phyloP scores from a whole-genome alignment of 75 land plant genomes.

The Adiantum capillusveneris region DNA sequence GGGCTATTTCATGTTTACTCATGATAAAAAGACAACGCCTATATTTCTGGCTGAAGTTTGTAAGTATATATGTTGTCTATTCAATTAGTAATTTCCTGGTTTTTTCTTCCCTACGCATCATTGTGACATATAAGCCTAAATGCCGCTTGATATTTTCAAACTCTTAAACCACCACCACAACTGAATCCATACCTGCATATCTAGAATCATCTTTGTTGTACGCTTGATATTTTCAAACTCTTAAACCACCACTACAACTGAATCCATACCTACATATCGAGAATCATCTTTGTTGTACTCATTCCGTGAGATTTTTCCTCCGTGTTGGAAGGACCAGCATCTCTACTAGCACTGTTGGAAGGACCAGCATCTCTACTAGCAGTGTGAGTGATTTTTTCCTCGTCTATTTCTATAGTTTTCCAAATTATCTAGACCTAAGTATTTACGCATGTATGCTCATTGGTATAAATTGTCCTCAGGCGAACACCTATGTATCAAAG shows the following conservation, averaged over 20 bases:
- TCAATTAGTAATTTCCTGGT: background rate
- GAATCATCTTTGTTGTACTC: constrained; percentile 58
- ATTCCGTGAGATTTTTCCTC: constrained; percentile 80
- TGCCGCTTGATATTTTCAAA: background rate
- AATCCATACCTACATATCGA: constrained; percentile 76
- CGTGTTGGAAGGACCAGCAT: constrained; percentile 73
- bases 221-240: constrained; percentile 37
- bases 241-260: constrained; percentile 94
- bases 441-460: too few species aligned
- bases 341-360: too few species aligned
- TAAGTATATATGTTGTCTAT: constrained; percentile 34
- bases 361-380: too few species aligned
- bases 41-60: constrained; percentile 79
- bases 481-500: too few species aligned
- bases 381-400: too few species aligned
- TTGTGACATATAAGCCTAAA: background rate
- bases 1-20: constrained; percentile 86
- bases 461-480: too few species aligned
- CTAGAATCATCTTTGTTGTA: constrained; percentile 61
- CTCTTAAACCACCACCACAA: constrained; percentile 90
- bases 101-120: background rate
- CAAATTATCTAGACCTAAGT: too few species aligned
- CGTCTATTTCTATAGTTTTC: too few species aligned
- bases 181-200: constrained; percentile 75
- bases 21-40: constrained; percentile 58